phyloP scores from a whole-genome alignment of 2,329 filamentous ascomycete genomes.

The Colletotrichum salicis region DNA sequence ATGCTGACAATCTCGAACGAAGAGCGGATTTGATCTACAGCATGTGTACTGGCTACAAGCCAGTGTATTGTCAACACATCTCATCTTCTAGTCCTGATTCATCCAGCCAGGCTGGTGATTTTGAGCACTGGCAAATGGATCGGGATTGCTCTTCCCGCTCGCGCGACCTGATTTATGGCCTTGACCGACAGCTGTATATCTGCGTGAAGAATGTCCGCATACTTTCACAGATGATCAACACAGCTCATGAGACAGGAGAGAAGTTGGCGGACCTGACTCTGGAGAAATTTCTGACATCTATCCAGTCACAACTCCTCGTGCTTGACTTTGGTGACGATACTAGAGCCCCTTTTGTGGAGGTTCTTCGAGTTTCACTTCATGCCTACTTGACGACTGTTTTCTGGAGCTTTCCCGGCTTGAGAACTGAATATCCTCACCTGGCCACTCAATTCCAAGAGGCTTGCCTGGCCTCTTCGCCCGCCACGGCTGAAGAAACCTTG shows the following conservation, averaged over 20 bases:
- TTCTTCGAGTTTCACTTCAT: not conserved
- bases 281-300: not conserved
- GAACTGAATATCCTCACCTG: not conserved
- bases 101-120: not conserved
- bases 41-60: not conserved
- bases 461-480: not conserved
- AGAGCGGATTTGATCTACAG: not conserved
- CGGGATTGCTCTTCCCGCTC: not conserved
- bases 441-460: not conserved
- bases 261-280: not conserved
- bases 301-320: not conserved
- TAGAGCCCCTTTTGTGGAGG: not conserved
- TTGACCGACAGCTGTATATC: not conserved
- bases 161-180: not conserved
- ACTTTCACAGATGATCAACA: not conserved
- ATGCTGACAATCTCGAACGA: not conserved
- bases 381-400: not conserved
- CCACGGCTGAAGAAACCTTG: not conserved
- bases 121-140: not conserved
- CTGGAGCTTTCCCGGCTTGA: not conserved
- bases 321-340: not conserved
- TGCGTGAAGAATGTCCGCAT: not conserved
- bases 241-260: not conserved
- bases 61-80: not conserved
- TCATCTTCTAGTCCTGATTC: not conserved